Base-by-base conservation (phyloP, 441 rosid genomes). In the Pelargonium cotyledonis region DNA sequence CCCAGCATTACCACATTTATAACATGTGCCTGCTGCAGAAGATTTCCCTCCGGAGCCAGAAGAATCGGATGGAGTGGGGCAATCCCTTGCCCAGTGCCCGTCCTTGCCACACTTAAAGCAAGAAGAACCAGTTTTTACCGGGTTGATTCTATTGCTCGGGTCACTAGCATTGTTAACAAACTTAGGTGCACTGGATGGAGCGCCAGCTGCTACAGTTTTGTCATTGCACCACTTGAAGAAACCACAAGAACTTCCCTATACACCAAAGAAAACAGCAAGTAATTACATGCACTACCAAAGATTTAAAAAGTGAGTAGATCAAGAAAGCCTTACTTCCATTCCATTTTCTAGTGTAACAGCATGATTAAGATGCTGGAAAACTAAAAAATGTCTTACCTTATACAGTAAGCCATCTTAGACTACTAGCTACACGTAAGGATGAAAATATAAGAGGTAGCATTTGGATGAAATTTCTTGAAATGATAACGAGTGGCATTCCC, bases 191-290 rank as follows among this genome's bases (percentile, higher is more conserved):
- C 43, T 55, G 8, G 65, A 55, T 41, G 66, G 69, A 57, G 12
- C 23, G 31, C 38, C 64, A 68, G 49, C 72, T 14, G 31, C 65
- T 0, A n/a, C 67, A 15, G 57, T 35, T 14, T 70, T 70, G 65
- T 74, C 64, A 69, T 74, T 43, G 70, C 77, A 74, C 77, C 77
- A 70, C 61, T 74, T 74, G 64, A 74, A 74, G 73, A 58, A 74
- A 31, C 73, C 70, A 60, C 77, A 51, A n/a, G 57, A 74, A 35
- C 72, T 68, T 38, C 41, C 70, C 77, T 74, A 66, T 69, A 70
- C 6, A 44, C 16, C 18, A 31, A 23, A 10, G 63, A 51, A 67
- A 51, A 18, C 11, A 14, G 15, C 31, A 26, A 26, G 31, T 26
- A 26, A 1, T 26, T 26, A 26, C 31, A 26, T 26, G 2, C 31